Conservation (phyloP, 2,329 filamentous ascomycete species). For the Colletotrichum lentis region DNA sequence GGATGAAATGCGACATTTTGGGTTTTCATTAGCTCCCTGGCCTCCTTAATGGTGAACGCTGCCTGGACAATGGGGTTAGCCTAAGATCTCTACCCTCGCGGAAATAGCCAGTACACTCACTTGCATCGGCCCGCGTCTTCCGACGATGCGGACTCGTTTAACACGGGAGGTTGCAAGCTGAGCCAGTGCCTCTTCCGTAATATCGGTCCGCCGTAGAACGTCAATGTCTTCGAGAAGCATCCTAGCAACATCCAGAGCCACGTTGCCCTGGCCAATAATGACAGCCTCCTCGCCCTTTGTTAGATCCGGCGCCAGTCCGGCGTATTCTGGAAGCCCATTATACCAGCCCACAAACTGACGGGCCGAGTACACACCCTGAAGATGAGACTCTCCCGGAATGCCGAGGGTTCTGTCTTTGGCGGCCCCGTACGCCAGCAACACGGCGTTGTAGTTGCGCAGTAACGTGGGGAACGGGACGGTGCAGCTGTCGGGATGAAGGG, state of each 20-base stretch:
- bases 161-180: constrained; percentile 76
- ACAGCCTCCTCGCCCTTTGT: constrained; percentile 81
- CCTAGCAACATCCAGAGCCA: constrained; percentile 90
- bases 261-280: constrained; percentile 93
- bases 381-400: constrained; percentile 77
- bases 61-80: constrained; percentile 62
- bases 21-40: constrained; percentile 85
- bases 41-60: constrained; percentile 94
- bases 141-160: constrained; percentile 84
- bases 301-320: constrained; percentile 76
- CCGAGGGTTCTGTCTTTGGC: constrained; percentile 81
- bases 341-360: constrained; percentile 98
- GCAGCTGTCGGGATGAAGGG: constrained; percentile 52
- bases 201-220: constrained; percentile 81
- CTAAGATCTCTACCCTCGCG: background rate
- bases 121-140: constrained; percentile 87
- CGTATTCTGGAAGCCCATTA: constrained; percentile 88
- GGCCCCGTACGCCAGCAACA: constrained; percentile 93
- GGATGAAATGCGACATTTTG: constrained; percentile 75
- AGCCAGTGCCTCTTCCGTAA: constrained; percentile 83
- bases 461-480: constrained; percentile 73
- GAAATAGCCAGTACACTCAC: constrained; percentile 52
- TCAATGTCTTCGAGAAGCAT: constrained; percentile 83
- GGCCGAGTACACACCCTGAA: constrained; percentile 83
- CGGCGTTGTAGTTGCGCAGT: constrained; percentile 85